phyloP scores from a whole-genome alignment of 441 rosid species.

The Croton laevigatus region DNA sequence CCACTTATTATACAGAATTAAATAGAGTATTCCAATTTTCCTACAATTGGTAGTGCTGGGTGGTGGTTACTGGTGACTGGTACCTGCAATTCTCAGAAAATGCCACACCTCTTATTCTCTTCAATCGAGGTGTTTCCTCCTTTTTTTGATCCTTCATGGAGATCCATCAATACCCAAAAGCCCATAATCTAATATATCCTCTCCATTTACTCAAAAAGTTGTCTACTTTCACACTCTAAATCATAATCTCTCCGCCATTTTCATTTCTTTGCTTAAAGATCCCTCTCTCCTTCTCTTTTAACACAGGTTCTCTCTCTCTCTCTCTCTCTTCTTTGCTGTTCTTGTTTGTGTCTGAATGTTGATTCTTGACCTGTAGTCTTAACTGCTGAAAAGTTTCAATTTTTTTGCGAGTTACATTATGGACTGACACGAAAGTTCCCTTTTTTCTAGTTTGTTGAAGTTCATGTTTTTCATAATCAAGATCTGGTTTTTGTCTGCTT shows the following conservation, averaged over 20 bases:
- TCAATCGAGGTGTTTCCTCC: conserved; percentile 35
- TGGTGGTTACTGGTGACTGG: conserved; percentile 22
- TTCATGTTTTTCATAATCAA: conserved; percentile 14
- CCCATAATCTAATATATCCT: conserved; percentile 21
- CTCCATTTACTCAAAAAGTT: conserved; percentile 20
- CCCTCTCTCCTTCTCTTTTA: not conserved
- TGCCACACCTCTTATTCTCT: conserved; percentile 51
- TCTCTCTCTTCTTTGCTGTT: conserved; percentile 7
- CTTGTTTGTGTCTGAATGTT: conserved; percentile 3
- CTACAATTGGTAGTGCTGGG: not conserved
- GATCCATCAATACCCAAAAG: conserved; percentile 26
- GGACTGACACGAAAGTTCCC: conserved; percentile 9
- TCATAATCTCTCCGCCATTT: conserved; percentile 17
- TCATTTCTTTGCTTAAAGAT: conserved; percentile 14
- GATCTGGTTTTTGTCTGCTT: conserved; percentile 37
- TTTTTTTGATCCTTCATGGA: conserved; percentile 36
- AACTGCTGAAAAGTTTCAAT: conserved; percentile 20
- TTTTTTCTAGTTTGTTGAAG: conserved; percentile 9
- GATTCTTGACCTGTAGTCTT: conserved; percentile 6
- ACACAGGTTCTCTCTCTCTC: conserved; percentile 16
- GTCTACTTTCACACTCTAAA: conserved; percentile 11
- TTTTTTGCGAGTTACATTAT: conserved; percentile 20
- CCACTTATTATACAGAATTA: not conserved
- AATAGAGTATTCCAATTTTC: not conserved
- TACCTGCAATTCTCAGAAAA: conserved; percentile 46